Conservation (phyloP, 1,284 basidiomycete genomes). For the Naganishia sp. region DNA sequence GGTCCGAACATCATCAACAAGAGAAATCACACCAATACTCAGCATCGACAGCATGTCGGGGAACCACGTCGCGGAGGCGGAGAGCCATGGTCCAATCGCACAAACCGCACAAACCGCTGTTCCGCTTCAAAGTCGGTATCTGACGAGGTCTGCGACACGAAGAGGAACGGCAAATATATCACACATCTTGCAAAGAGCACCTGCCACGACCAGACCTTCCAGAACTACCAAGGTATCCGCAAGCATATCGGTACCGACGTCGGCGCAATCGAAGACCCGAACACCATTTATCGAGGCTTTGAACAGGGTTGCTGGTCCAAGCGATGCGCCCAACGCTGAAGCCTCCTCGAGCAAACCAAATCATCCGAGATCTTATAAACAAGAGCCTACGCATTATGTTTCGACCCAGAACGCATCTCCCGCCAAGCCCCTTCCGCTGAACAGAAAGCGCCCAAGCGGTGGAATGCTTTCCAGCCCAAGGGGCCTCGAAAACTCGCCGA, state of each 20-base stretch:
- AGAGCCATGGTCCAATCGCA: no score
- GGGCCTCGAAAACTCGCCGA: conserved; percentile 17
- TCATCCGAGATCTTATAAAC: no score
- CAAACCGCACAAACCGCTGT: background rate
- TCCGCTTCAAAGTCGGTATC: conserved; percentile 6
- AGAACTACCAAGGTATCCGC: background rate
- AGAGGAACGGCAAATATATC: conserved; percentile 19
- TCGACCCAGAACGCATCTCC: background rate
- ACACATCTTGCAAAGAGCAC: conserved; percentile 3
- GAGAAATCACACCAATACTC: no score
- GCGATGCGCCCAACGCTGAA: background rate
- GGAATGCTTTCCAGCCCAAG: conserved; percentile 2
- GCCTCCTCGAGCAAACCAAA: no score
- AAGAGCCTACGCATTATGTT: no score
- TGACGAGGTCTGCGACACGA: conserved; percentile 20
- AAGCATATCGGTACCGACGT: background rate
- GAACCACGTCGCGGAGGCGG: no score
- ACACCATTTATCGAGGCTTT: conserved; percentile 24
- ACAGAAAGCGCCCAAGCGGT: conserved; percentile 14
- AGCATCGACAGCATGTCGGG: no score
- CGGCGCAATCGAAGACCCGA: conserved; percentile 2
- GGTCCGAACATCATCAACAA: background rate
- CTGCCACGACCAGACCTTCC: background rate
- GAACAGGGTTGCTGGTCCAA: background rate
- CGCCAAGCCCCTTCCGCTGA: conserved; percentile 1